Base-by-base conservation (phyloP, 768 basidiomycete species). In the Auriscalpium orientale region DNA sequence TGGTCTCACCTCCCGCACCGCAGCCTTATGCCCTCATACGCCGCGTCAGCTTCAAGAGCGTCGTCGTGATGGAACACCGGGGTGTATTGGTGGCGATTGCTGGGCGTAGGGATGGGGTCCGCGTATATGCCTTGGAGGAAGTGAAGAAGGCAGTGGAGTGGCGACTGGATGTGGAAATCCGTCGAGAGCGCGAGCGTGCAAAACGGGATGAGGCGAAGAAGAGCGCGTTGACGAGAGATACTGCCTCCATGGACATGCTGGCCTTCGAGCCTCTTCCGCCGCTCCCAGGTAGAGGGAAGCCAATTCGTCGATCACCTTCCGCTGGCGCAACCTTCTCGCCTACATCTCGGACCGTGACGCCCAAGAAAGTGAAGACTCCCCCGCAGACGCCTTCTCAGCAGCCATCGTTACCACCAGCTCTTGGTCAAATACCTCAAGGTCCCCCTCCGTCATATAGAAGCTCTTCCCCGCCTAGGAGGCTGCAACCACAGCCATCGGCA, bases 21-120 rank as follows among this genome's bases (percentile, higher is more conserved):
- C 84, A 85, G 61, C 89, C 91, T 13, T 92, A 91, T 68, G 84
- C 91, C 10, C 77, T 93, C 28, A 84, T 93, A 21, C 82, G 91
- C 20, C 79, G 89, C 54, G 88, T 91, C 51, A 78, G 79, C 37
- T 93, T 93, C 70, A 92, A 91, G 66, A 83, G 80, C 55, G 85
- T 93, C n/a, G 87, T 93, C 1, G 86, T 93, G 13, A 93, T 93
- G 91, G 91, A 93, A 63, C 88, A 92, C 64, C 85, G 91, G 34
- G 91, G 90, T 8, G 89, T 93, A 0, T 72, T 93, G n/a, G 91
- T 93, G 9, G 90, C 91, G 12, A 91, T 93, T 58, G 91, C 91
- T 15, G 91, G 91, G 9, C 75, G 91, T 58, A 74, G 91, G 62
- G 89, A 92, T 59, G 90, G 91, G 3, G 90, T 93, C 46, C 80